Base-by-base conservation (phyloP, 345 rosid species). In the Salix caprea region DNA sequence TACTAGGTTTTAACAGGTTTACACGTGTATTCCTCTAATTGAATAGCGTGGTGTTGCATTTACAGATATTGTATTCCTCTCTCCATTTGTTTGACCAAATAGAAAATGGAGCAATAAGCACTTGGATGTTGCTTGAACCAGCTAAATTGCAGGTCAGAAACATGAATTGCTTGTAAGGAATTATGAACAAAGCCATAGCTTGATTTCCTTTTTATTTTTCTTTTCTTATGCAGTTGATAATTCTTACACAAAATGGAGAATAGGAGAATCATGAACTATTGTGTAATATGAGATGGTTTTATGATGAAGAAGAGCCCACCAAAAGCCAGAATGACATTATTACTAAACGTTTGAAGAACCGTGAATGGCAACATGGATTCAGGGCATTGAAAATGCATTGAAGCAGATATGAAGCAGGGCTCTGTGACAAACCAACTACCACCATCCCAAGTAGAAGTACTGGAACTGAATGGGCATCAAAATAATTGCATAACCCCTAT, bases 331-430 rank as follows among this genome's bases (percentile, higher is more conserved):
- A 70, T 73, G 86, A 89, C 65, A 36, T 84, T 37, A 62, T 79
- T 86, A 75, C 68, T 69, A 91, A 91, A 64, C 93, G 97, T 34
- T 74, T 86, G 82, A 92, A 92, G 91, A 92, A 92, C 64, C 76
- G 97, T 36, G 97, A 92, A 76, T 84, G 94, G 65, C 97, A 92
- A 74, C 94, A 94, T 48, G 85, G 93, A 79, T 90, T 90, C 74
- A 87, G 94, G 82, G 93, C 90, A n/a, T 3, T 74, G 94, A 69
- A 92, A 90, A 67, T 87, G 93, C 61, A 79, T 87, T 30, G 93
- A 92, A 81, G 92, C 85, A 0, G 85, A 88, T 74, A 69, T 30
- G 42, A 80, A 79, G 77, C 79, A 73, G 65, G 32, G 80, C 28
- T 67, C 54, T 67, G 70, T 71, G 54, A 26, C 24, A 77, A 78